Evolutionary conservation across 1,284 basidiomycete species (phyloP), one percentile per base, ranked within the genome.

Genomic region (Amylostereum areolatum): DNA sequence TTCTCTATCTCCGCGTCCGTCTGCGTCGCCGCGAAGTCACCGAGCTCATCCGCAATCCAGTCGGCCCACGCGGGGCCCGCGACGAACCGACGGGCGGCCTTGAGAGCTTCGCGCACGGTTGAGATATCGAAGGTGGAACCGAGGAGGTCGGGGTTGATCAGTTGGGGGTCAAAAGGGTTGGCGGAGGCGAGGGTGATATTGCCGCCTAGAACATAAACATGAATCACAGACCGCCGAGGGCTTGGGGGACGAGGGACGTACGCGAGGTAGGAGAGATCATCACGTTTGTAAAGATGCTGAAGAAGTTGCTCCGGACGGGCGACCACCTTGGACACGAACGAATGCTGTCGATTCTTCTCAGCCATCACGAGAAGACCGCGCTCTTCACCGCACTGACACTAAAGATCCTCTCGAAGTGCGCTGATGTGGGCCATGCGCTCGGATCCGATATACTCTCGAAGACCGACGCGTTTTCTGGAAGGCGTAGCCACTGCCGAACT

Each of bases 141-240:
- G 48, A 76, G 66, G 58, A 76, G 74, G 41, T 67, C 62, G 0
- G 75, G 74, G 56, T 77, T 70, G 51, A 79, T 73, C 18, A 66
- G 49, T 12, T 71, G 71, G 6, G 55, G 45, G 52, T 72, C 70
- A 51, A 75, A 64, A 0, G 62, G 62, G 39, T 57, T 47, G 2
- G 50, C 46, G 2, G 59, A 53, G 25, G 45, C 46, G 27, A 62
- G 50, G 18, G 50, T 55, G 12, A 60, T 46, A 31, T 45, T 51
- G 5, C 60, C 59, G 39, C 59, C 55, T 62, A 25, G n/a, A n/a
- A 39, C 1, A n/a, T 62, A 39, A 39, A n/a, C 37, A 18, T 18
- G 37, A 3, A 39, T 7, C 18, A 18, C 12, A 7, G n/a, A n/a
- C 25, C 28, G 36, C 27, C 25, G 28, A 18, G 28, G 43, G 50